Conservation (phyloP, 768 basidiomycete genomes). For the Lactifluus pinguis region DNA sequence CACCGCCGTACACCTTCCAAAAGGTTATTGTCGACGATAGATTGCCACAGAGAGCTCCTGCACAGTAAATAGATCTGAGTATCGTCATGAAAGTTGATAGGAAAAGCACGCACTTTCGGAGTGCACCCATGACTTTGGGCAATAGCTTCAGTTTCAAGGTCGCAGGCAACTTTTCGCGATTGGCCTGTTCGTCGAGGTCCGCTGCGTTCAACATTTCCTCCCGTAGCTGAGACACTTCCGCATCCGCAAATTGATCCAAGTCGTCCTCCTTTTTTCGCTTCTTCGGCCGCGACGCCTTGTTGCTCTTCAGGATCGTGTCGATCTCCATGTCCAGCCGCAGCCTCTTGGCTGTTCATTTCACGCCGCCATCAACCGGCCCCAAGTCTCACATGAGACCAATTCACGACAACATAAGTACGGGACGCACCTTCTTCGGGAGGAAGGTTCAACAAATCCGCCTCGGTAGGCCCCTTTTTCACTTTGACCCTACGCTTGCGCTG, state of each 20-base stretch:
- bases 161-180: slow-evolving; percentile 73
- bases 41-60: slow-evolving; percentile 79
- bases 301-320: slow-evolving; percentile 79
- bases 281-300: slow-evolving; percentile 54
- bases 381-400: neutral
- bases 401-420: neutral
- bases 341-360: slow-evolving; percentile 50
- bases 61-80: neutral
- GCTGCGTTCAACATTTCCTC: slow-evolving; percentile 84
- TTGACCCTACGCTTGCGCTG: slow-evolving; percentile 36
- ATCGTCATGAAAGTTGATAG: neutral
- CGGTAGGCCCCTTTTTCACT: slow-evolving; percentile 32
- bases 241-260: slow-evolving; percentile 82
- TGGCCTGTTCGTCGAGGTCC: slow-evolving; percentile 73
- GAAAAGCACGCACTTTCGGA: slow-evolving; percentile 67
- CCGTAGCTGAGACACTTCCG: slow-evolving; percentile 82
- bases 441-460: slow-evolving; percentile 57
- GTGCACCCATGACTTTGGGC: slow-evolving; percentile 83
- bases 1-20: slow-evolving; percentile 82
- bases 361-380: neutral
- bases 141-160: slow-evolving; percentile 76
- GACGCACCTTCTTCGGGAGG: slow-evolving; percentile 68
- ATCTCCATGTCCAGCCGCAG: slow-evolving; percentile 73
- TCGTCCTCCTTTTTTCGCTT: slow-evolving; percentile 77
- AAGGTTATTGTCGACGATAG: slow-evolving; percentile 92